Evolutionary conservation across 2,329 filamentous ascomycete species (phyloP).

Genomic region (Nemania abortiva): DNA sequence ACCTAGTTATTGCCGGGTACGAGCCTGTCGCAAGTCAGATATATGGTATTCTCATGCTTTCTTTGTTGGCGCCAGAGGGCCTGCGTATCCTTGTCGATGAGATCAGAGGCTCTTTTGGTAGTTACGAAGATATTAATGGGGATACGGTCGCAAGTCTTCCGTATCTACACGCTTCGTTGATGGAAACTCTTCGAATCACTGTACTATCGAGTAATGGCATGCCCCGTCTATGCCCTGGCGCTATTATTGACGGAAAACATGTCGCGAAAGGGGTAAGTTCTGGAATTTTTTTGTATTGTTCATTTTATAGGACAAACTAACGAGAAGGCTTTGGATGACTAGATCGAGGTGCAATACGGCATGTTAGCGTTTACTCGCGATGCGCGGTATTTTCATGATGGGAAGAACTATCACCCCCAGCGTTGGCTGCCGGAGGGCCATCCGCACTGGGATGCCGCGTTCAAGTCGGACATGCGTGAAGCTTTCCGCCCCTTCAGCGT

Average conservation of each 20-base stretch:
- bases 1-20: background rate
- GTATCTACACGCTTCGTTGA: background rate
- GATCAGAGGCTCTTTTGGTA: background rate
- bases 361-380: constrained; percentile 8
- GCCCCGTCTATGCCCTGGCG: background rate
- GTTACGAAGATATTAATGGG: background rate
- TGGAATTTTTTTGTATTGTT: too few relatives aligned
- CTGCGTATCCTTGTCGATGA: background rate
- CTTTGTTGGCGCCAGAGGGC: background rate
- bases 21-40: background rate
- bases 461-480: background rate
- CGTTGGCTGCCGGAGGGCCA: constrained; percentile 22
- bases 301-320: too few relatives aligned
- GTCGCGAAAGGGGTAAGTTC: background rate
- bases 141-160: background rate
- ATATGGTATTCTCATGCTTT: background rate
- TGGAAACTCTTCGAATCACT: background rate
- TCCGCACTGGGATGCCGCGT: constrained; percentile 24
- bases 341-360: background rate
- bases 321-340: too few relatives aligned
- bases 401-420: constrained; percentile 8
- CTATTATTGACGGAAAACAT: background rate
- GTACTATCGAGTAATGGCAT: background rate
- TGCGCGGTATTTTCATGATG: background rate
- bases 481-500: constrained; percentile 21